phyloP scores from a whole-genome alignment of 352 stramenopile species.

The Phytophthora cajani region DNA sequence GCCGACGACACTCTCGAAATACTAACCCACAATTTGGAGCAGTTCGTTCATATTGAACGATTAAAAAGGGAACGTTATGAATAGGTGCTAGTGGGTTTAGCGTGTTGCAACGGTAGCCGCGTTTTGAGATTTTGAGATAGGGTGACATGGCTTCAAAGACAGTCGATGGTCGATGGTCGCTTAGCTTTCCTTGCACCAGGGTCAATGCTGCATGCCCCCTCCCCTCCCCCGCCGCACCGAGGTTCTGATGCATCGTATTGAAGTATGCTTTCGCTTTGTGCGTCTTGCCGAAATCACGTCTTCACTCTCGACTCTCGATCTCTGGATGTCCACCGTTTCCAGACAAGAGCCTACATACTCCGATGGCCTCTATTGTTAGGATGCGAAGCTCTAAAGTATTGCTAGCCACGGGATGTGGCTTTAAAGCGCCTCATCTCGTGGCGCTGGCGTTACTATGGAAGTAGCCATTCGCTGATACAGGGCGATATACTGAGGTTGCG shows the following conservation, averaged over 20 bases:
- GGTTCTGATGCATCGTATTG: not conserved
- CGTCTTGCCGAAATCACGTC: not conserved
- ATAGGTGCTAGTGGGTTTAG: slow-evolving; percentile 13
- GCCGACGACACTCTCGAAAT: slow-evolving; percentile 15
- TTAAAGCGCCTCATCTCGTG: not conserved
- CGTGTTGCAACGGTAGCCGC: not conserved
- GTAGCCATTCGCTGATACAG: slow-evolving; percentile 17
- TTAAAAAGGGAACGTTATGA: slow-evolving; percentile 10
- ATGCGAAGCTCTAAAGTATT: slow-evolving; percentile 10
- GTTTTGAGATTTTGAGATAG: slow-evolving; percentile 2
- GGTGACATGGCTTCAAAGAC: not conserved
- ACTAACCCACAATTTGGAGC: slow-evolving; percentile 8
- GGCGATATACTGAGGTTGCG: not conserved
- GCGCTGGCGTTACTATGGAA: slow-evolving; percentile 6
- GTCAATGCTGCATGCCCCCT: no score
- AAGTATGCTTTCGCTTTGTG: not conserved
- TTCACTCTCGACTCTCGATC: not conserved
- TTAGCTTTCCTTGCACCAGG: not conserved
- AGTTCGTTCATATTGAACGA: not conserved
- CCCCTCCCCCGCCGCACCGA: no score
- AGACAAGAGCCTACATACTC: not conserved
- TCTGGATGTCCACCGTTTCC: not conserved
- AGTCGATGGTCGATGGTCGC: not conserved
- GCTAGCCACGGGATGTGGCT: not conserved
- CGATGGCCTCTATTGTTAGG: slow-evolving; percentile 10